Evolutionary conservation across 768 basidiomycete species (phyloP).

Genomic region (Mycena leptocephala): DNA sequence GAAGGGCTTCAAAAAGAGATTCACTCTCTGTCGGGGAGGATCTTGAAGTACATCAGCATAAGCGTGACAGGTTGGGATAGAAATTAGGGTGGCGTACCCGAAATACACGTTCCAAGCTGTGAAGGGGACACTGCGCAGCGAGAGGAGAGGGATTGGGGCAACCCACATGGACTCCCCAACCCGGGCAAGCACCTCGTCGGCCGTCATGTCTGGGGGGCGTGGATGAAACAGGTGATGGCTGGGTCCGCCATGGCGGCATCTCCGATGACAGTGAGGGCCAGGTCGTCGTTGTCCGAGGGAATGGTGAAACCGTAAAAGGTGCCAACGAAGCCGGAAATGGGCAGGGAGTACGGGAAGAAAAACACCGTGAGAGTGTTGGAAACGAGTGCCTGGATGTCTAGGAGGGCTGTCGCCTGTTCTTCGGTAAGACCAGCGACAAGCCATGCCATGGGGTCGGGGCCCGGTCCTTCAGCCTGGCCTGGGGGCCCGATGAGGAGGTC

Average conservation of each 20-base stretch:
- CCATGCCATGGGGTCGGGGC: neutral
- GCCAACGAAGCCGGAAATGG: neutral
- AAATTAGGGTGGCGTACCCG: no score
- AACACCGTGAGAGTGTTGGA: neutral
- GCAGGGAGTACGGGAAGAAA: neutral
- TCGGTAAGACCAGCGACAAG: neutral
- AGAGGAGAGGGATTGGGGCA: no score
- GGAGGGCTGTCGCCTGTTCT: neutral
- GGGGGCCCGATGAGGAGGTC: neutral
- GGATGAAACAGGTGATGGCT: neutral
- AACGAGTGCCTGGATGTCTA: neutral
- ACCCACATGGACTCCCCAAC: no score
- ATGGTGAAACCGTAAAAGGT: neutral
- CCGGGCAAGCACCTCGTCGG: neutral
- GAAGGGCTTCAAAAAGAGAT: neutral
- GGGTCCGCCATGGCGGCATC: neutral
- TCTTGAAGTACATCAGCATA: no score
- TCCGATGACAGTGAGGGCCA: neutral
- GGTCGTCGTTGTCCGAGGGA: neutral
- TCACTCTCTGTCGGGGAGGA: neutral
- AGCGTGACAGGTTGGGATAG: no score
- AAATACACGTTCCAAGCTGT: neutral
- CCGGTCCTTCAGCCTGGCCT: neutral
- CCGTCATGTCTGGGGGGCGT: neutral
- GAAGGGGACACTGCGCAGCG: neutral